Base-by-base conservation (phyloP, 768 basidiomycete genomes). In the Rhodosporidiobolus sp. region DNA sequence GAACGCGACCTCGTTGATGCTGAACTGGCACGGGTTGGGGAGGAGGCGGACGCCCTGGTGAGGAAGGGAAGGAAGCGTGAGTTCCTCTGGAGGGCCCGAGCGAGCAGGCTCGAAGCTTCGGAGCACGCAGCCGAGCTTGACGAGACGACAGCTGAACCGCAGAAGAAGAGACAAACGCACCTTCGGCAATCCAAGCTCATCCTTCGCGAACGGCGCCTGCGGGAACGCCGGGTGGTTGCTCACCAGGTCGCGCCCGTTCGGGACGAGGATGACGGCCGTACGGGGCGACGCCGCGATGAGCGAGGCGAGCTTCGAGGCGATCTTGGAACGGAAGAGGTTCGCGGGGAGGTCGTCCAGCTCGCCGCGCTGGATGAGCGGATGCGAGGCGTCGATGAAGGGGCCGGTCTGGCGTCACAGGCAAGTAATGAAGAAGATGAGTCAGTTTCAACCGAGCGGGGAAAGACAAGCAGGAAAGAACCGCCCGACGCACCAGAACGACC, bases 21-120 rank as follows among this genome's bases (percentile, higher is more conserved):
- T 85, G 81, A 98, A 94, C 10, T 85, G 84, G 22, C 88, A 86
- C 0, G 96, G 96, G 76, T 98, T 99, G 6, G 95, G 90, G 16
- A 97, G 84, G 30, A 90, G 80, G 62, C 84, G 86, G 63, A 96
- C 87, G 69, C 88, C 85, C 94, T 97, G 74, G 46, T 55, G 32
- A 50, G 22, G 53, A 34, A 28, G 55, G 49, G 32, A 48, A 57
- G 38, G 43, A 68, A 26, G 30, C 32, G 43, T 54, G 16, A 34
- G 70, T 32, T 11, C 35, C 9, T 56, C 28, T 4, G 19, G 14
- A 49, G 46, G 12, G 38, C 4, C 22, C 16, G 28, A n/a, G 20
- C 24, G 49, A 48, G 22, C 8, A 43, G 12, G 9, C n/a, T n/a
- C n/a, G n/a, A n/a, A n/a, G n/a, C n/a, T n/a, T n/a, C n/a, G n/a